Conservation (phyloP, 768 basidiomycete species). For the Podaxis rugospora region DNA sequence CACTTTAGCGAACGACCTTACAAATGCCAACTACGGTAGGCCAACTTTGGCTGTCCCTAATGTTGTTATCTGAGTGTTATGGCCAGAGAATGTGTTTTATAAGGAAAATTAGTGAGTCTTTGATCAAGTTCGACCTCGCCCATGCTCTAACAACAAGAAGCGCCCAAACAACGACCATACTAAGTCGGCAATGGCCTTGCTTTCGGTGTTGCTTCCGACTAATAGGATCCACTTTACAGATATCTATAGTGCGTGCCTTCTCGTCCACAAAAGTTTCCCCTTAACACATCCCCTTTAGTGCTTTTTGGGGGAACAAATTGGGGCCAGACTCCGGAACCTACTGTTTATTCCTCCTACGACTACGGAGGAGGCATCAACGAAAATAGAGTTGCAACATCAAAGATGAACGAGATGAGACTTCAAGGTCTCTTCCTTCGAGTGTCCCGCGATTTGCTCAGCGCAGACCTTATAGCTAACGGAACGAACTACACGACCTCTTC, state of each 20-base stretch:
- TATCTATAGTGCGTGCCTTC: constrained; percentile 39
- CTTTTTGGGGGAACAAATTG: constrained; percentile 62
- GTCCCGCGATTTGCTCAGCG: constrained; percentile 41
- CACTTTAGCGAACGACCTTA: constrained; percentile 31
- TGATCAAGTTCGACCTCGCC: too few species aligned
- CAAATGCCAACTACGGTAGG: constrained; percentile 39
- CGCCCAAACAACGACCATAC: constrained; percentile 46
- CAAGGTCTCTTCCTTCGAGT: constrained; percentile 52
- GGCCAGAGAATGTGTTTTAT: constrained; percentile 45
- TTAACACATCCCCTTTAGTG: constrained; percentile 29
- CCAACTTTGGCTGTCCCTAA: neutral
- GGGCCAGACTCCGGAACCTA: constrained; percentile 54
- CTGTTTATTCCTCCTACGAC: constrained; percentile 56
- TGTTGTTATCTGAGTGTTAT: constrained; percentile 1
- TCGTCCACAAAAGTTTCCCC: neutral
- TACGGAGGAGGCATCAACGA: constrained; percentile 54
- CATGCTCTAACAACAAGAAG: constrained; percentile 15
- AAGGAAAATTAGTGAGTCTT: constrained; percentile 44
- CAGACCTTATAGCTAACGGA: constrained; percentile 43
- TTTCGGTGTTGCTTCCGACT: constrained; percentile 13
- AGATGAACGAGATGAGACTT: constrained; percentile 52
- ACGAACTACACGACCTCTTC: constrained; percentile 43
- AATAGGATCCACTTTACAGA: constrained; percentile 23
- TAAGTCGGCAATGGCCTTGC: constrained; percentile 29
- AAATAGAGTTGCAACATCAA: constrained; percentile 41